Base-by-base conservation (phyloP, 2,329 filamentous ascomycete genomes). In the Epichloe amarillans region DNA sequence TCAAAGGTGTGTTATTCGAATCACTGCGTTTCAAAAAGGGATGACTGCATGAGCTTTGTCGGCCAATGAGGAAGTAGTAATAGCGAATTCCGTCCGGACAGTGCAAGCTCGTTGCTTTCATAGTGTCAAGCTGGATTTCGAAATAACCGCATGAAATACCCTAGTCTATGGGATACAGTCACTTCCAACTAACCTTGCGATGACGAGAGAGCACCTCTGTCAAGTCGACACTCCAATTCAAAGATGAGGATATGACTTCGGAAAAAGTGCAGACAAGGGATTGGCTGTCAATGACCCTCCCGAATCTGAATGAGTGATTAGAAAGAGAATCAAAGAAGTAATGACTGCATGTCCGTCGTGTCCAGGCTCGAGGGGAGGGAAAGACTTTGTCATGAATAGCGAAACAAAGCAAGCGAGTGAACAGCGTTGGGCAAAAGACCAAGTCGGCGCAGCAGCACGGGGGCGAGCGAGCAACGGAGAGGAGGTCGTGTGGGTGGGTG, bases 401-500 rank as follows among this genome's bases (percentile, higher is more conserved):
- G 39, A 53, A 47, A 45, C 47, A 49, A 52, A 51, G 52, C 48
- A 52, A 55, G 50, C 51, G 47, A 52, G 37, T 43, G 46, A 47
- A 41, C 36, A 52, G 15, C 15, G 35, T 52, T 50, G 46, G 23
- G 35, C 52, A 26, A 46, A 44, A 39, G 38, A 35, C 21, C 35
- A 49, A 15, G 51, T 48, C n/a, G 50, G 50, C 49, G 54, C 48
- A 47, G 48, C 30, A 47, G 46, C 30, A 47, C 48, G 44, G 39
- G 48, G 52, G 47, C 33, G 52, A 50, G 50, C 45, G 48, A 35
- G 47, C 44, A 49, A 39, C 23, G 44, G 36, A 46, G 42, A 51
- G 51, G 51, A 47, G 50, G 53, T 53, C 52, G 56, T 53, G 53
- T 54, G 59, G 56, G 59, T 64, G 26, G 51, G 53, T 54, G 59